Evolutionary conservation across 2,329 filamentous ascomycete species (phyloP), one percentile per base, ranked within the genome.

Genomic region (Didymellaceae sp.): DNA sequence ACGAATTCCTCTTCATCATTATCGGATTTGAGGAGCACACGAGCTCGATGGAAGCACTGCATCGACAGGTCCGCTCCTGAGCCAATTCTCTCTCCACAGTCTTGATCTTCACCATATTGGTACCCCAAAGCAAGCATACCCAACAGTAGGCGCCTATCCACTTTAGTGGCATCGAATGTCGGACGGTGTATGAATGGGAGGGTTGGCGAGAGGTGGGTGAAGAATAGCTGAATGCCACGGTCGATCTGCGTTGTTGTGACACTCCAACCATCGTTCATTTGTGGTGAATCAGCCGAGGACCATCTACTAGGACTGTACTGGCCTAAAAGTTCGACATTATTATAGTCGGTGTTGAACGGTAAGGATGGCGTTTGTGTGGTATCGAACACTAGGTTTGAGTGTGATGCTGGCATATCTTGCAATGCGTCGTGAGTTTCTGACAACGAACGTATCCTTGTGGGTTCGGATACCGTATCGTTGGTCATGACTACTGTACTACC

Each of bases 21-120:
- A 26, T 57, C 44, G 13, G 41, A 16, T 13, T 52, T 47, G 37
- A 61, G 54, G 6, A 57, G 49, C 3, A 40, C 42, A 4, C 58
- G 58, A 5, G 58, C 54, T 44, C 41, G 56, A 37, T 52, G 45
- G 28, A 59, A 59, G 30, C 58, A 59, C 16, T 43, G 54, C 0
- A 48, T 24, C 6, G 56, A 61, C 2, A 57, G 38, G 20, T 8
- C 41, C 11, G 18, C 31, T 0, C 58, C 60, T 2, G 58, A 63
- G 9, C 44, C 53, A 32, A 4, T 24, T 42, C 50, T 35, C 8
- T 51, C 25, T 8, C 26, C 47, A 35, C 16, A 42, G 14, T 58
- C 56, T 5, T 58, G 58, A 31, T 61, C 51, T 22, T 61, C 56
- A 6, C 58, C 58, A 21, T 63, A 54, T 24, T 63, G 58, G 18